Evolutionary conservation across 2,329 filamentous ascomycete genomes (phyloP).

Genomic region (Cercospora sojina): DNA sequence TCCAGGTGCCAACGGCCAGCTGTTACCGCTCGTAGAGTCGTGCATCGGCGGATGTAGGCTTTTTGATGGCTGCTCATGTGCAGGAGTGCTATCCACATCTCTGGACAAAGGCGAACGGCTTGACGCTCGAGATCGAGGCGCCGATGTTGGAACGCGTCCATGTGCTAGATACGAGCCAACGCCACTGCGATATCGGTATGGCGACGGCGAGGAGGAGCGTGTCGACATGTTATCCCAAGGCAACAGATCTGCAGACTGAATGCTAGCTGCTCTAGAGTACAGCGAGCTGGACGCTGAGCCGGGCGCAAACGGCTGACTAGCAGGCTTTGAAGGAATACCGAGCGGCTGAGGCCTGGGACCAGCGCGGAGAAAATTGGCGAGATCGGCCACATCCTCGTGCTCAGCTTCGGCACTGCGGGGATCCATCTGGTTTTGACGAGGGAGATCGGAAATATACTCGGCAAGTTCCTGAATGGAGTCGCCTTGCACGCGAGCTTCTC

Average conservation of each 20-base stretch:
- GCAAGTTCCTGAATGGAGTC: conserved; percentile 19
- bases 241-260: conserved; percentile 12
- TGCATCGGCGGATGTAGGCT: not conserved
- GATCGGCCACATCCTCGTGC: conserved; percentile 10
- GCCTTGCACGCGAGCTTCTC: conserved; percentile 22
- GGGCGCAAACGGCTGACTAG: not conserved
- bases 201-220: conserved; percentile 9
- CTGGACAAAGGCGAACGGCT: not conserved
- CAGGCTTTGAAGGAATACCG: not conserved
- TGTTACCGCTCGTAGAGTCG: not conserved
- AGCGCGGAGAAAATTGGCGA: conserved; percentile 9
- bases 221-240: not conserved
- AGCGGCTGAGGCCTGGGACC: conserved; percentile 1
- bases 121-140: not conserved
- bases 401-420: conserved; percentile 14
- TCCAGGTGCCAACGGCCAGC: conserved; percentile 7
- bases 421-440: conserved; percentile 14
- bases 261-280: conserved; percentile 9
- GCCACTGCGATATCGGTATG: conserved; percentile 17
- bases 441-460: conserved; percentile 20
- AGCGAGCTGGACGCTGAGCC: conserved; percentile 5
- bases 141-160: not conserved
- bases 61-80: not conserved
- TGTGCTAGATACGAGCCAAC: conserved; percentile 9
- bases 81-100: not conserved